Conservation (phyloP, 2,329 filamentous ascomycete genomes). For the Diaporthe longicolla region DNA sequence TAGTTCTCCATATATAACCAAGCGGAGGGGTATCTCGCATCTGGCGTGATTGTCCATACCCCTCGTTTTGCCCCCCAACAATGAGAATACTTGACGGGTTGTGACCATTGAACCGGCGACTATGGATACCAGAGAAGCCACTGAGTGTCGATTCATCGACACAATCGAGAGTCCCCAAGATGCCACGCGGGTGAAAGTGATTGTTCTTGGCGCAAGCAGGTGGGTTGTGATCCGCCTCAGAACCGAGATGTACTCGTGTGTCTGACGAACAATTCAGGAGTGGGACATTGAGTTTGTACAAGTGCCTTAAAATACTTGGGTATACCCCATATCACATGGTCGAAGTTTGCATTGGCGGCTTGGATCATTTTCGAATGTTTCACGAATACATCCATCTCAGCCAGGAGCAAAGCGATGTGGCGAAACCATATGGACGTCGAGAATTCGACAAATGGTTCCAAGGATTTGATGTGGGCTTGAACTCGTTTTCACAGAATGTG, state of each 20-base stretch:
- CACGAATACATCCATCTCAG: neutral
- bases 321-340: constrained; percentile 12
- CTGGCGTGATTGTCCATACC: too few species aligned
- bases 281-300: constrained; percentile 12
- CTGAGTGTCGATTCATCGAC: neutral
- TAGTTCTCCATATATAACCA: neutral
- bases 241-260: too few species aligned
- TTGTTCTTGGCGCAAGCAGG: constrained; percentile 10
- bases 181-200: neutral
- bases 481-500: too few species aligned
- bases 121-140: neutral
- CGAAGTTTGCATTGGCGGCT: neutral
- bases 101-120: neutral
- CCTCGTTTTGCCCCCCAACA: neutral
- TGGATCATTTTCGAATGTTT: constrained; percentile 7
- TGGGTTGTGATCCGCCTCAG: neutral
- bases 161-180: neutral
- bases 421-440: neutral
- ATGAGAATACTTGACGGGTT: neutral
- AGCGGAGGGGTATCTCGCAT: neutral
- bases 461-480: constrained; percentile 2
- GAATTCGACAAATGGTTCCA: constrained; percentile 23
- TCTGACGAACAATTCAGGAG: neutral
- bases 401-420: too few species aligned
- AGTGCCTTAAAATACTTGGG: neutral